Percentiles rank a stretch among this genome's conserved stretches.
phyloP scores from a whole-genome alignment of 208 protist genomes.

The Trypanosoma boissoni region DNA sequence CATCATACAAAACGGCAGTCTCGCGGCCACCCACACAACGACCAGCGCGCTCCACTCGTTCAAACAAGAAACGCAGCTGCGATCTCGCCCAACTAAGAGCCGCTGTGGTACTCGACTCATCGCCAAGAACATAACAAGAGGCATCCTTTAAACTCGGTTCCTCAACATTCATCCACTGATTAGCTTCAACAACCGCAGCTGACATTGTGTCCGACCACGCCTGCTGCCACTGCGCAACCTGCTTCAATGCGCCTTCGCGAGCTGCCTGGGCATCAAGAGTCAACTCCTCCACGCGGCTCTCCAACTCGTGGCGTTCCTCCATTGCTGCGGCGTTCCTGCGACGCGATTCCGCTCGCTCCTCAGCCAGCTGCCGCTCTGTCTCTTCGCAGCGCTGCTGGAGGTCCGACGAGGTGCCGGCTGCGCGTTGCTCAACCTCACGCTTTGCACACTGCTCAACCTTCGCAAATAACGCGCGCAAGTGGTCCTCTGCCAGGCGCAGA shows the following conservation, averaged over 20 bases:
- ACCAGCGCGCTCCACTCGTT: background rate
- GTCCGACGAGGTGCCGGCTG: background rate
- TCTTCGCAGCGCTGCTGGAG: background rate
- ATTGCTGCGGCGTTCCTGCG: background rate
- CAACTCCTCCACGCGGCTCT: no score
- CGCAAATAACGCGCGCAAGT: constrained; percentile 2
- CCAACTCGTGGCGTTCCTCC: background rate
- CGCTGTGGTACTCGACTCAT: background rate
- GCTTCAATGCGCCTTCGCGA: background rate
- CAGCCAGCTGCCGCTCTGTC: background rate
- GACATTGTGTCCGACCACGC: constrained; percentile 6
- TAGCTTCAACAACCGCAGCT: no score
- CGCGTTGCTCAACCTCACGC: background rate
- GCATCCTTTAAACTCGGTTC: background rate
- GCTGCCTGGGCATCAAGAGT: no score
- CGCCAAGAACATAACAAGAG: background rate
- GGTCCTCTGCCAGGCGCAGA: background rate
- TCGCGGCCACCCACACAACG: constrained; percentile 3
- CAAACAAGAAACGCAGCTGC: constrained; percentile 5
- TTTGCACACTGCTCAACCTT: background rate
- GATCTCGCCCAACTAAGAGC: constrained; percentile 2
- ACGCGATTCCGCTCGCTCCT: background rate
- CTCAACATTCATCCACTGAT: no score
- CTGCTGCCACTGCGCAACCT: background rate
- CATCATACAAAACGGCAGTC: background rate